Percentiles rank a stretch among this genome's conserved stretches.
Evolutionary conservation across 176 grass and related monocot genomes (phyloP).

Genomic region (Hordeum vulgare): DNA sequence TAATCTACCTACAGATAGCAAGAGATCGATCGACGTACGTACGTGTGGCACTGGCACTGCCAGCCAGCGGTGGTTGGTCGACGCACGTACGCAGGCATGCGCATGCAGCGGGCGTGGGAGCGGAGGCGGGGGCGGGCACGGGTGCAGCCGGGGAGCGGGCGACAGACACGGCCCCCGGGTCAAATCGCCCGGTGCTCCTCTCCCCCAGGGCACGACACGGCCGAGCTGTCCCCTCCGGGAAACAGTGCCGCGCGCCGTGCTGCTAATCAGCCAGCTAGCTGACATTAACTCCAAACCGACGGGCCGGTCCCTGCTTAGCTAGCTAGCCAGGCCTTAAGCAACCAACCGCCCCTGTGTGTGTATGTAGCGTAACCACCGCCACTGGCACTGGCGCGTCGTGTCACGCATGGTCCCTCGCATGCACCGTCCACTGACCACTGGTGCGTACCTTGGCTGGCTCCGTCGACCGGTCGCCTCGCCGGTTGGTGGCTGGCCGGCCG

Average conservation of each 20-base stretch:
- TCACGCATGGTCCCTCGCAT: slow-evolving; percentile 1
- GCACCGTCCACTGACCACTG: not conserved
- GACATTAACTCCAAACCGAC: slow-evolving; percentile 6
- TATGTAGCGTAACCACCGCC: slow-evolving; percentile 11
- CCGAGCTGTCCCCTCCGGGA: not conserved
- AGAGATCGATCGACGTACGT: no score
- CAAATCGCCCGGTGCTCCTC: slow-evolving; percentile 29
- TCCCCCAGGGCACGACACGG: not conserved
- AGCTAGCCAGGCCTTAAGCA: not conserved
- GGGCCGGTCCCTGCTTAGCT: not conserved
- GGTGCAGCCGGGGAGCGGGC: not conserved
- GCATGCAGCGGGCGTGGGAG: not conserved
- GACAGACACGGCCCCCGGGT: slow-evolving; percentile 27
- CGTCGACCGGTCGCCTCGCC: not conserved
- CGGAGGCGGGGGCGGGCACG: not conserved
- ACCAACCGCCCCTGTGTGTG: not conserved
- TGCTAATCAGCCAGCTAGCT: not conserved
- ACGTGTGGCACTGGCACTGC: no score
- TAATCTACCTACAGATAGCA: no score
- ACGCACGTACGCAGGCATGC: not conserved
- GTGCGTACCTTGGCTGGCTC: no score
- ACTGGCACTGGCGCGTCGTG: not conserved
- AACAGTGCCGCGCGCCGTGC: not conserved
- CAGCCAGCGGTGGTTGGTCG: not conserved
- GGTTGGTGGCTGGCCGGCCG: not conserved